Evolutionary conservation across 371 early-diverging fungal species (phyloP), one percentile per base, ranked within the genome.

Genomic region (Dentiscutata heterogama): DNA sequence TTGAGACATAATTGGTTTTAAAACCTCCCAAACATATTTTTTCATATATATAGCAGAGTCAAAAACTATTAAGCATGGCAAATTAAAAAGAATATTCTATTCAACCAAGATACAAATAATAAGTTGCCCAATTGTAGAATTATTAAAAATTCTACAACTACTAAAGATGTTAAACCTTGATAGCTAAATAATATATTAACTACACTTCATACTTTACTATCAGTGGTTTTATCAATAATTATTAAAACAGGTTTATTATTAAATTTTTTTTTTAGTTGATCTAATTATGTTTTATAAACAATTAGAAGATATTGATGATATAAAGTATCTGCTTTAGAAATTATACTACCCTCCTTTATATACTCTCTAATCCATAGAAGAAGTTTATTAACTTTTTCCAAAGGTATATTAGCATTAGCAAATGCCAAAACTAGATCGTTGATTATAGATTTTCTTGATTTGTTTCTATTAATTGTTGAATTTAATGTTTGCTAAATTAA

Each of bases 351-450:
- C 46, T 70, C 71, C 6, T 20, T 42, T 46, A 42, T 20, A 70
- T 70, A 18, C 20, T 70, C 20, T 1, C 0, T 70, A 6, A 70
- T 42, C 35, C 35, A 70, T 13, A 50, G 46, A 46, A 42, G 71
- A 16, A 70, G 20, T 70, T 70, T 35, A 39, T 70, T 50, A 42
- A 70, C 42, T 46, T 70, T 70, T 70, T 70, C 22, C 18, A 70
- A 27, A 22, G 71, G 51, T 46, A 70, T 70, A 70, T 70, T 25
- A 51, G 71, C 71, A 42, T 27, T n/a, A 42, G 46, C 18, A 20
- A 42, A 70, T 8, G 71, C 71, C 25, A 42, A n/a, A 70, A 70
- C 31, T 27, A 64, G 10, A 64, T 64, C 64, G 2, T 64, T 13
- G 11, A 25, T 64, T 25, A 64, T 31, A 39, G 20, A 25, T 70